Conservation (phyloP, 208 protist species). For the Herpetomonas samuelpessoai region DNA sequence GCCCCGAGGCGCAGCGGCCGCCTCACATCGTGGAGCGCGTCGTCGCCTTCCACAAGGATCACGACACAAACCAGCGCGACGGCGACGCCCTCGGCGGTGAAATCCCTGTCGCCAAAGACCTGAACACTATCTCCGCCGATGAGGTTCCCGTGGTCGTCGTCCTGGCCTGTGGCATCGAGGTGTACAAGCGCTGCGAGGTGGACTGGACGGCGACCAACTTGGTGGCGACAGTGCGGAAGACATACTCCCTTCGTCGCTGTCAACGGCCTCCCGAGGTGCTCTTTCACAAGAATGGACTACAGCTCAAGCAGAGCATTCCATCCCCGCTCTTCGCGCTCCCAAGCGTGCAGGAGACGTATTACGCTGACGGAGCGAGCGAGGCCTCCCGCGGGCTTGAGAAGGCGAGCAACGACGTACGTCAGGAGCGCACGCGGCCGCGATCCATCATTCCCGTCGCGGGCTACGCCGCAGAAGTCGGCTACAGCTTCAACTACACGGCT, state of each 20-base stretch:
- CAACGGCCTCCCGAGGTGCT: conserved; percentile 57
- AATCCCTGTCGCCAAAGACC: no score
- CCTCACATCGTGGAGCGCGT: conserved; percentile 40
- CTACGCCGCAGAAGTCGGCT: conserved; percentile 37
- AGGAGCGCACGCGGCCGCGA: conserved; percentile 6
- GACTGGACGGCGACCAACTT: conserved; percentile 65
- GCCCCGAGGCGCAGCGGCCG: conserved; percentile 22
- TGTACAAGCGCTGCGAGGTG: conserved; percentile 67
- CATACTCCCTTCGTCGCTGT: conserved; percentile 80
- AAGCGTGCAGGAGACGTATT: conserved; percentile 24
- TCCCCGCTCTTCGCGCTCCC: conserved; percentile 30
- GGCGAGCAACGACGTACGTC: neutral
- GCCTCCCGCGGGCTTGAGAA: neutral
- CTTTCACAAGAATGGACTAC: conserved; percentile 45
- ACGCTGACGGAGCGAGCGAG: conserved; percentile 5
- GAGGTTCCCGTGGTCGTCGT: conserved; percentile 3
- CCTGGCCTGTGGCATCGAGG: conserved; percentile 62
- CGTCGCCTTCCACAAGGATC: conserved; percentile 16
- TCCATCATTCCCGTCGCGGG: conserved; percentile 66
- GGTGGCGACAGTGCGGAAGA: conserved; percentile 53
- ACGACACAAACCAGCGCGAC: neutral
- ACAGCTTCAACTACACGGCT: conserved; percentile 62
- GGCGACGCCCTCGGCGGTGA: neutral
- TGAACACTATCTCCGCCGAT: neutral
- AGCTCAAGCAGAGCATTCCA: conserved; percentile 17